Evolutionary conservation across 2,329 filamentous ascomycete genomes (phyloP).

Genomic region (Westerdykella sp.): DNA sequence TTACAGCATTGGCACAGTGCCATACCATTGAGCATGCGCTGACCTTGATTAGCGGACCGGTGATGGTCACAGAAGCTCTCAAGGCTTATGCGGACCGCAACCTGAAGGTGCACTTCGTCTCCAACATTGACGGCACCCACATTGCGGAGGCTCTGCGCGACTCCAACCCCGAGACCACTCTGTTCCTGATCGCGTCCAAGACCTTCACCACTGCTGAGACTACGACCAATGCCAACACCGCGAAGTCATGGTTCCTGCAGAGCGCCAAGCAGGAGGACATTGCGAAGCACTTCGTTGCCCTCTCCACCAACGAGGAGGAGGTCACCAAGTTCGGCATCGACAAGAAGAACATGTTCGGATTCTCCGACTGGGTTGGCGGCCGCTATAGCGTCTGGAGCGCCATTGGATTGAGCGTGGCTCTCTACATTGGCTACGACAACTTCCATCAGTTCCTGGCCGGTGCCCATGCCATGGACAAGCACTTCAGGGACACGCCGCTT

Average conservation of each 20-base stretch:
- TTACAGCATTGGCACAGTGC: neutral
- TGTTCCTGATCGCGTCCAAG: conserved; percentile 98
- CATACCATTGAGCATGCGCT: conserved; percentile 9
- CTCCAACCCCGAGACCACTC: conserved; percentile 94
- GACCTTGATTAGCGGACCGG: conserved; percentile 60
- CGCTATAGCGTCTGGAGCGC: conserved; percentile 99
- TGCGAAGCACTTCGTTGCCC: conserved; percentile 96
- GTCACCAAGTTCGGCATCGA: conserved; percentile 99
- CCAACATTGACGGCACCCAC: conserved; percentile 98
- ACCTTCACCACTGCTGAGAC: conserved; percentile 99
- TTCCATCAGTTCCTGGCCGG: conserved; percentile 94
- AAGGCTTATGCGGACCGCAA: conserved; percentile 86
- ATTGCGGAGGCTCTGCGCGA: conserved; percentile 84
- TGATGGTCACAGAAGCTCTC: conserved; percentile 97
- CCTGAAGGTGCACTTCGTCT: conserved; percentile 93
- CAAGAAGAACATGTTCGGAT: conserved; percentile 99
- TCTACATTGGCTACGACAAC: conserved; percentile 97
- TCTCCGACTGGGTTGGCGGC: conserved; percentile 96
- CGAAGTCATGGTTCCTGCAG: conserved; percentile 94
- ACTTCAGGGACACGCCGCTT: conserved; percentile 86
- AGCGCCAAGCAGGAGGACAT: conserved; percentile 72
- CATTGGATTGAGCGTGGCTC: conserved; percentile 86
- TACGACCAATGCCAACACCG: conserved; percentile 91
- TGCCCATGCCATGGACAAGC: conserved; percentile 96
- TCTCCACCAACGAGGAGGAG: conserved; percentile 91